Percentiles rank a stretch among this genome's conserved stretches.
Evolutionary conservation across 805 yeast species (phyloP).

Genomic region (Hanseniaspora vineae): DNA sequence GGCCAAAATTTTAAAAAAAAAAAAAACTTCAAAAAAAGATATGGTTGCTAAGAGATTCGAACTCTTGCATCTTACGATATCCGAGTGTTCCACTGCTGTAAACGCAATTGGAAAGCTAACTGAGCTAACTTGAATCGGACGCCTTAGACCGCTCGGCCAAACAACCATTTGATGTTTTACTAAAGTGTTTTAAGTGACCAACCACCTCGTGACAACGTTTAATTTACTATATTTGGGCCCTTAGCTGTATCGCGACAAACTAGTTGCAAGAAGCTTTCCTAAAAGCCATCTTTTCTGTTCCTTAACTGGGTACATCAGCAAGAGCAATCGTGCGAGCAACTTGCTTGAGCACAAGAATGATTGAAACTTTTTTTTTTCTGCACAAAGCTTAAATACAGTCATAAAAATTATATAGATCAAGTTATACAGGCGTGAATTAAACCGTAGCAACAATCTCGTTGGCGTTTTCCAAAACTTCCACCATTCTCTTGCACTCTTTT

Average conservation of each 20-base stretch:
- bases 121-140: slow-evolving; percentile 21
- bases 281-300: too few relatives aligned
- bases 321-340: too few relatives aligned
- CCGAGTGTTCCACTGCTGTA: slow-evolving; percentile 17
- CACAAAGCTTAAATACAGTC: too few relatives aligned
- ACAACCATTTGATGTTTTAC: slow-evolving; percentile 13
- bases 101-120: slow-evolving; percentile 11
- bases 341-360: too few relatives aligned
- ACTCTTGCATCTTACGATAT: slow-evolving; percentile 25
- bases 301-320: too few relatives aligned
- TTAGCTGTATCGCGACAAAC: too few relatives aligned
- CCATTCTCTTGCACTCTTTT: slow-evolving; percentile 91
- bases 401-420: not conserved
- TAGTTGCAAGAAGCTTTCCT: too few relatives aligned
- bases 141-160: slow-evolving; percentile 27
- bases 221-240: too few relatives aligned
- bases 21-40: not conserved
- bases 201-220: too few relatives aligned
- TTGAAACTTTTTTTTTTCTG: too few relatives aligned
- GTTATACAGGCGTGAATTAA: slow-evolving; percentile 5
- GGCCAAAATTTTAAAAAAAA: not conserved
- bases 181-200: too few relatives aligned
- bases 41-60: slow-evolving; percentile 25
- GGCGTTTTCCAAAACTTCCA: slow-evolving; percentile 79
- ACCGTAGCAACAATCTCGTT: slow-evolving; percentile 63